A percentile compares a stretch with the other conserved stretches of the same genome.
Conservation (phyloP, 2,329 filamentous ascomycete species). For the Chaetoscypha palmicola region DNA sequence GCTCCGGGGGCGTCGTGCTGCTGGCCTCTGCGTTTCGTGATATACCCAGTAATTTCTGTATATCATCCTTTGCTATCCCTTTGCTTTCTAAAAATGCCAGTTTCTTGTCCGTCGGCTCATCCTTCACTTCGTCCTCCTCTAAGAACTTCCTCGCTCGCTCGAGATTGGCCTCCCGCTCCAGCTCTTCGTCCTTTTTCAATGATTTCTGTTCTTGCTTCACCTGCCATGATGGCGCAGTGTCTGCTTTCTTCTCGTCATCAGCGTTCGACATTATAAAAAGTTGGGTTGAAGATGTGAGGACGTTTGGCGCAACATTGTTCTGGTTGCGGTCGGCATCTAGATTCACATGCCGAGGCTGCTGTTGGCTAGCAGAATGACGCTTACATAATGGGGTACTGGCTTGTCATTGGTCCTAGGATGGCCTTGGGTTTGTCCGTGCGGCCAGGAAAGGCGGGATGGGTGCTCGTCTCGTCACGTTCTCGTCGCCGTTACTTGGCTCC, state of each 20-base stretch:
- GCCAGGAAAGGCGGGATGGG: too few species aligned
- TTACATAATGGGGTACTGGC: too few species aligned
- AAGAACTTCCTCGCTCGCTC: conserved; percentile 72
- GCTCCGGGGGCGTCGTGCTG: neutral
- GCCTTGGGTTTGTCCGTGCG: neutral
- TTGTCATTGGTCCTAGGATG: too few species aligned
- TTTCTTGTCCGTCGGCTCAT: conserved; percentile 66
- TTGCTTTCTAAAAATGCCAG: conserved; percentile 70
- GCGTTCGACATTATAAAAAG: conserved; percentile 25
- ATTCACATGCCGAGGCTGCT: conserved; percentile 18
- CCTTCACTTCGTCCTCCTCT: conserved; percentile 62
- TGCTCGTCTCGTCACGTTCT: too few species aligned
- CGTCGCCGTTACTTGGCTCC: too few species aligned
- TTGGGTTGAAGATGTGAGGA: conserved; percentile 1
- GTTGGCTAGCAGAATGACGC: too few species aligned
- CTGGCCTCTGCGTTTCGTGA: conserved; percentile 26
- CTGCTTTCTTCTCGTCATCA: conserved; percentile 16
- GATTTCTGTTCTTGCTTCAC: conserved; percentile 9
- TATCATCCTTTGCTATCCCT: conserved; percentile 59
- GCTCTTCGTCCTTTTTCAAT: conserved; percentile 4
- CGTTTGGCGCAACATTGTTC: conserved; percentile 6
- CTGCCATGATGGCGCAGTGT: conserved; percentile 25
- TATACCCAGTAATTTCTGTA: conserved; percentile 55
- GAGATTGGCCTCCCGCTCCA: conserved; percentile 28
- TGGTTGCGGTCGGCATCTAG: conserved; percentile 5